A percentile compares a stretch with the other conserved stretches of the same genome.
These are phyloP conservation scores for Albizia julibrissin DNA, from an alignment of 306 rosid species.

Conservation along the genomic window DNA sequence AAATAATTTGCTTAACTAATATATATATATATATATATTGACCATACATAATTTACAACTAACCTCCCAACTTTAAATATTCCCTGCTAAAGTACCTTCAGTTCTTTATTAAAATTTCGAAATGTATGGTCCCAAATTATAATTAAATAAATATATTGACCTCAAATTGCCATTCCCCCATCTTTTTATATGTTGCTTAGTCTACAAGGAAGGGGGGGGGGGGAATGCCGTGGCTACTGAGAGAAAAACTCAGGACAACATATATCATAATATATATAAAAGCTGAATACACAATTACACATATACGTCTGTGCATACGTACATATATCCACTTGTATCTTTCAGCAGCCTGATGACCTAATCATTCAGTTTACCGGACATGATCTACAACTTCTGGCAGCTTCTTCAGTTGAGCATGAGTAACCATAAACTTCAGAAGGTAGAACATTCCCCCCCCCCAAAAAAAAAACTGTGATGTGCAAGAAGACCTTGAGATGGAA, in stretches of 20 bases:
- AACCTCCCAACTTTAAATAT: background rate
- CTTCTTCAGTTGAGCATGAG: constrained; percentile 32
- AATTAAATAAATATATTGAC: too few relatives aligned
- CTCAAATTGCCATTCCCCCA: background rate
- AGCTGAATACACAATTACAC: background rate
- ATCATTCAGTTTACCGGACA: constrained; percentile 13
- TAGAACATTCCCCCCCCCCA: background rate
- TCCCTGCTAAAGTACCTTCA: too few relatives aligned
- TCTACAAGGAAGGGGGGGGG: background rate
- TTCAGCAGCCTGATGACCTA: background rate
- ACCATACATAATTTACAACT: background rate
- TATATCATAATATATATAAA: background rate
- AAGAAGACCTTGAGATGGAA: background rate
- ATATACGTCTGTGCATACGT: background rate
- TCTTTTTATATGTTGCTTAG: background rate
- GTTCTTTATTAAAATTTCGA: background rate
- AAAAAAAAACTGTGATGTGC: constrained; percentile 7
- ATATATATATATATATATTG: background rate
- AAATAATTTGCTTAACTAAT: background rate
- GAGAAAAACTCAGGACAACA: background rate
- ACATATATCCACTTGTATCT: background rate
- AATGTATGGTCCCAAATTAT: background rate
- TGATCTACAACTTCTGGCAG: background rate
- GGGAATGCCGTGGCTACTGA: background rate
- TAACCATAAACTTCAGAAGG: constrained; percentile 11